Base-by-base conservation (phyloP, 2,329 filamentous ascomycete genomes). In the Aspergillus niger region DNA sequence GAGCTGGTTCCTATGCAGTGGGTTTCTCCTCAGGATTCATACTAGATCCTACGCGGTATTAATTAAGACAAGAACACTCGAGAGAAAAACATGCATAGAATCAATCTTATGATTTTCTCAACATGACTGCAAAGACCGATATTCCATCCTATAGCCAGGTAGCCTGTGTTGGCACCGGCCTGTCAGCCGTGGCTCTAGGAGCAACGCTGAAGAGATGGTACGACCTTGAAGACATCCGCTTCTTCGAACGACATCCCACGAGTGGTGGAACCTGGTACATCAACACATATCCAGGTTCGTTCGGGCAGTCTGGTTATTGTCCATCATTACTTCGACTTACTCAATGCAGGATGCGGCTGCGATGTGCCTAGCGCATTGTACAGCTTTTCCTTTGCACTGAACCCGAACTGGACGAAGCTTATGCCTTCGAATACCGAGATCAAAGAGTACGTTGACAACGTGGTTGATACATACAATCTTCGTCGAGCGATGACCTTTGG, bases 261-360 rank as follows among this genome's bases (percentile, higher is more conserved):
- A 76, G 85, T 20, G 86, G 86, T 20, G 87, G 86, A 10, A 88
- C 86, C 2, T 89, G 87, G 87, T 80, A 80, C 69, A 80, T 81
- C 55, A 89, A 88, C 69, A 76, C 79, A 26, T 89, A 89, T 71
- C 86, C 83, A 36, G 83, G 70, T 70, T 3, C 28, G 51, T 50
- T 28, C 3, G 7, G 39, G 11, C 2, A 39, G 5, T 26, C n/a
- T 11, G 22, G 24, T 26, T 26, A 26, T 26, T 4, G 20, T 7
- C 6, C 8, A 17, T 20, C 2, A 39, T 5, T 13, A 15, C n/a
- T 6, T 43, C 4, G 7, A 79, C 43, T 39, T 13, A 1, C 3
- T 8, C 15, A 3, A 24, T 52, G 7, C 32, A 59, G 83, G 79
- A 28, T 82, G 80, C 61, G 83, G 76, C 60, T 83, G 81, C 64